Base-by-base conservation (phyloP, 1,284 basidiomycete species). In the Polyporus tsugae region DNA sequence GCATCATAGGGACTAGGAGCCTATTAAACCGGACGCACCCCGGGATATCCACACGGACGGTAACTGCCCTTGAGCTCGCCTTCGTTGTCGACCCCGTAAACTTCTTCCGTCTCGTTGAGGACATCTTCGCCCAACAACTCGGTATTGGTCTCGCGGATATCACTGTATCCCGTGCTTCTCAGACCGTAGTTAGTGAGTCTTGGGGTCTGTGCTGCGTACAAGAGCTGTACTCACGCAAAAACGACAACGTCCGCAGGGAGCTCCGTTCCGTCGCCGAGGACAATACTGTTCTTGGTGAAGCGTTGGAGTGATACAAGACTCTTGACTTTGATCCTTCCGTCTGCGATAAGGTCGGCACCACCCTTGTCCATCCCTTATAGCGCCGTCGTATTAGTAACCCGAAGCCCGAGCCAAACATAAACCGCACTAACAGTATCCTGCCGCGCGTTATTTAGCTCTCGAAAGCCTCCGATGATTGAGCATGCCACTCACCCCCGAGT, bases 61-160 rank as follows among this genome's bases (percentile, higher is more conserved):
- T 72, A 77, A 42, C 65, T 70, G 15, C 86, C 85, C 36, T 81
- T 80, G 19, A 70, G 62, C 75, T 91, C 88, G 1, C 87, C 87
- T 70, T 91, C 89, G 11, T 80, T 76, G 70, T 88, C 83, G 25
- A 88, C 72, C 0, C 87, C 86, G 87, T 86, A 90, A 17, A 90
- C 78, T 0, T 80, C 79, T 15, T 82, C 81, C 49, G 85, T 75
- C 38, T 81, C 80, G 19, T 83, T 78, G 4, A 81, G 83, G 6
- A 87, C 80, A 4, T 86, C 81, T 19, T 86, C 81, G 0, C 84
- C 84, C 25, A 86, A 81, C 15, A 90, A 46, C 38, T 79, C 76
- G 15, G 79, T 75, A 35, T 70, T 72, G 15, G 61, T 33, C 6
- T 72, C 71, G 2, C 69, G 60, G 46, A 72, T 72, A 22, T 61